Evolutionary conservation across 306 rosid genomes (phyloP).

Genomic region (Astragalus membranaceus): DNA sequence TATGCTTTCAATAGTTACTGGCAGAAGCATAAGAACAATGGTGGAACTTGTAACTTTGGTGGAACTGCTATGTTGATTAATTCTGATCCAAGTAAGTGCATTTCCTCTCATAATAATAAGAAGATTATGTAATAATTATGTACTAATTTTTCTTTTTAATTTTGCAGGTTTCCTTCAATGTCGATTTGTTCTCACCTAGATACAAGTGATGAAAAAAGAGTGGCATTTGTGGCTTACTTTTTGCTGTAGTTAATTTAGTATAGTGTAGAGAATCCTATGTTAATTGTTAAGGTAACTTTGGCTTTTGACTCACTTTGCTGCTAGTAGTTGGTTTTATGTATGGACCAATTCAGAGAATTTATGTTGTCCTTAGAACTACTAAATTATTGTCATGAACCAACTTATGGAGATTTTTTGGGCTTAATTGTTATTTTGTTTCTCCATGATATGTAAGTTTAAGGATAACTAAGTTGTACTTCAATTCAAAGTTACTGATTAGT

Average conservation of each 20-base stretch:
- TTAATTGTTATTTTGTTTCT: slow-evolving; percentile 12
- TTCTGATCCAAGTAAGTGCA: slow-evolving; percentile 77
- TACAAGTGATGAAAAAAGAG: slow-evolving; percentile 4
- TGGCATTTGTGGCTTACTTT: not conserved
- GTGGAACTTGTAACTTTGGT: slow-evolving; percentile 87
- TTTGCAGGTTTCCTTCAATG: slow-evolving; percentile 80
- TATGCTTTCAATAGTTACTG: slow-evolving; percentile 89
- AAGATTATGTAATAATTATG: not conserved
- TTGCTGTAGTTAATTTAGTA: not conserved
- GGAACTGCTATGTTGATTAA: slow-evolving; percentile 84
- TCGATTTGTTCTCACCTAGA: slow-evolving; percentile 58
- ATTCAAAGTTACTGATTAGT: not conserved
- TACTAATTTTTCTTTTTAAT: not conserved
- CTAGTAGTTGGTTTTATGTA: slow-evolving; percentile 17
- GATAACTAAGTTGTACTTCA: slow-evolving; percentile 5
- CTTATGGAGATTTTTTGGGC: not conserved
- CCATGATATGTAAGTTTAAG: not conserved
- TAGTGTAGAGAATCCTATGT: slow-evolving; percentile 18
- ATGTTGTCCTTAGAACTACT: not conserved
- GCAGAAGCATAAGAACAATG: slow-evolving; percentile 87
- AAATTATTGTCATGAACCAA: not conserved
- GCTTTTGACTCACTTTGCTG: slow-evolving; percentile 13
- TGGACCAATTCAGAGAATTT: slow-evolving; percentile 15
- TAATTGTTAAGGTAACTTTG: slow-evolving; percentile 23
- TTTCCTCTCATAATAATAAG: not conserved